Evolutionary conservation across 306 rosid genomes (phyloP).

Genomic region (Parietaria judaica): DNA sequence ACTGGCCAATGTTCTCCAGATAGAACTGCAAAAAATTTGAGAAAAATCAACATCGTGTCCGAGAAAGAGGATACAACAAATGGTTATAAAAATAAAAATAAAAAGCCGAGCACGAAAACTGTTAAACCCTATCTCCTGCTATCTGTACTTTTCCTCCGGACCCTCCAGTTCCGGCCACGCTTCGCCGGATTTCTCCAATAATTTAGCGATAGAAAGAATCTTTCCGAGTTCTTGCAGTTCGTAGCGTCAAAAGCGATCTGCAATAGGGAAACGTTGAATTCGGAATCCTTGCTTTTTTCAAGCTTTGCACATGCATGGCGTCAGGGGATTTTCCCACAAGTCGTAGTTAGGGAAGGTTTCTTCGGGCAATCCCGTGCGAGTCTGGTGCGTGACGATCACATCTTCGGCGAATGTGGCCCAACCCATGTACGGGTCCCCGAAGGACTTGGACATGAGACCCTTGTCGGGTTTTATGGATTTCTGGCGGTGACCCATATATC

Average conservation of each 20-base stretch:
- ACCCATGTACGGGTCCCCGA: slow-evolving; percentile 98
- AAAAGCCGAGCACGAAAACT: slow-evolving; percentile 17
- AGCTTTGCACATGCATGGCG: slow-evolving; percentile 98
- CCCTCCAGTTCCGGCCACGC: slow-evolving; percentile 10
- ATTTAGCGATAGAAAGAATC: slow-evolving; percentile 1
- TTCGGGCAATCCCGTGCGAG: slow-evolving; percentile 86
- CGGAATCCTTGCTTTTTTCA: slow-evolving; percentile 26
- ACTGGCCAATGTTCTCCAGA: slow-evolving; percentile 22
- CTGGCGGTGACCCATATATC: slow-evolving; percentile 89
- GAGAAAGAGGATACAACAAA: slow-evolving; percentile 24
- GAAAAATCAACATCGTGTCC: slow-evolving; percentile 14
- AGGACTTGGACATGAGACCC: slow-evolving; percentile 96
- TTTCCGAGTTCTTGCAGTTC: slow-evolving; percentile 19
- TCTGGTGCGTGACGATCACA: slow-evolving; percentile 77
- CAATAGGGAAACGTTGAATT: slow-evolving; percentile 13
- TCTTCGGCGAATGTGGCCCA: slow-evolving; percentile 96
- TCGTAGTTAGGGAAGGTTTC: slow-evolving; percentile 92
- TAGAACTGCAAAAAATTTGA: slow-evolving; percentile 10
- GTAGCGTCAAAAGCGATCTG: slow-evolving; percentile 16
- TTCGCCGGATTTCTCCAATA: slow-evolving; percentile 4
- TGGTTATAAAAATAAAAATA: slow-evolving; percentile 22
- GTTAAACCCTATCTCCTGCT: slow-evolving; percentile 23
- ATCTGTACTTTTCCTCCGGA: slow-evolving; percentile 26
- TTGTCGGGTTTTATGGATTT: slow-evolving; percentile 98
- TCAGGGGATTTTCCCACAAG: slow-evolving; percentile 93